Percentiles rank a stretch among this genome's conserved stretches.
These are phyloP conservation scores for Cladosporium sp. DNA, from an alignment of 2,329 filamentous ascomycete genomes.

Conservation along the genomic window DNA sequence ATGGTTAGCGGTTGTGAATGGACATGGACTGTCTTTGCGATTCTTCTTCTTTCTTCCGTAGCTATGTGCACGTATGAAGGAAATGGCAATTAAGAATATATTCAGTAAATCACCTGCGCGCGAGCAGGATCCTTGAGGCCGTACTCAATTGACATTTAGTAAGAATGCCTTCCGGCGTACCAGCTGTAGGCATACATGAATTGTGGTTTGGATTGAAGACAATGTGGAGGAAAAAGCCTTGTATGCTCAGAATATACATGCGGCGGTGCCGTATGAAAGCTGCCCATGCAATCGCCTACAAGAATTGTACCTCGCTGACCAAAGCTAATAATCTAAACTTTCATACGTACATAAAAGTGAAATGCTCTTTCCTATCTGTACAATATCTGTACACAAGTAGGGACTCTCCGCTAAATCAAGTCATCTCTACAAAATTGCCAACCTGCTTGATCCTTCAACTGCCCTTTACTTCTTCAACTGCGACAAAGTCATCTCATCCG, in stretches of 20 bases:
- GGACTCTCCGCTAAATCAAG: background rate
- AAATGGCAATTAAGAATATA: slow-evolving; percentile 2
- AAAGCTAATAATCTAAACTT: background rate
- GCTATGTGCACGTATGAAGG: slow-evolving; percentile 17
- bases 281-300: too few species aligned
- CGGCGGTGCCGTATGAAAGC: too few species aligned
- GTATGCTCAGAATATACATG: too few species aligned
- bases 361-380: slow-evolving; percentile 1
- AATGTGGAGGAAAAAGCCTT: too few species aligned
- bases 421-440: background rate
- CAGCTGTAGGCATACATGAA: background rate
- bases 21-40: slow-evolving; percentile 17
- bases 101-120: background rate
- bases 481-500: slow-evolving; percentile 44
- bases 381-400: slow-evolving; percentile 10
- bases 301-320: too few species aligned
- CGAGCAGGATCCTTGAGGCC: background rate
- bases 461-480: slow-evolving; percentile 35
- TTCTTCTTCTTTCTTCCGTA: slow-evolving; percentile 15
- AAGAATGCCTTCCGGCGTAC: background rate
- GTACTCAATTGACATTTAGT: background rate
- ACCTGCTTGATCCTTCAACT: background rate
- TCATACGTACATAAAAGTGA: slow-evolving; percentile 3
- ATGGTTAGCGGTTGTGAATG: slow-evolving; percentile 14
- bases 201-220: too few species aligned